Evolutionary conservation across 805 yeast species (phyloP), one percentile per base, ranked within the genome.

Genomic region (Schizosaccharomyces lindneri): DNA sequence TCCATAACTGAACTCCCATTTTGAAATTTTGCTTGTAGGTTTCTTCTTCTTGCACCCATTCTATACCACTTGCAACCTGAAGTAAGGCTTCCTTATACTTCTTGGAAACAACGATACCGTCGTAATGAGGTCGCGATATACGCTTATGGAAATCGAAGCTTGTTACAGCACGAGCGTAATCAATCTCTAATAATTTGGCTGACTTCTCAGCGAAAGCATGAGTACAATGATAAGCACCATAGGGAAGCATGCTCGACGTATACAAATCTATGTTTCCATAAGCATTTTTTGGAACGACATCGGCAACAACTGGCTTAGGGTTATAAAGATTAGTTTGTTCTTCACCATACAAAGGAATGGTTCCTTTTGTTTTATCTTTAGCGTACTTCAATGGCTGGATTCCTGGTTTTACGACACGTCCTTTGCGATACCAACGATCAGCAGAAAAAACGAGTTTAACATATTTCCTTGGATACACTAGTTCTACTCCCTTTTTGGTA

Each of bases 241-340:
- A 76, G 0, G 98, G 98, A 1, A 90, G 73, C 97, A 90, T 90
- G 55, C 80, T 74, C 0, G 82, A 79, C 0, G 78, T 78, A 71
- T 85, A 90, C 1, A 88, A 71, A 67, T 90, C 97, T 60, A 90
- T 79, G 65, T 90, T 88, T 0, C 95, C 94, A 69, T 75, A 90
- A 1, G 82, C 81, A 69, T 87, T 87, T 66, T 81, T 84, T 3
- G 84, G 81, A 5, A 90, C 79, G 43, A 73, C 73, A 0, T 95
- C 95, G 66, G 83, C 76, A 0, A 71, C 76, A 0, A 81, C 78
- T 0, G 83, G 79, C 0, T 83, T 83, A 0, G 97, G 89, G 1
- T 72, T 71, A 67, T 78, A 88, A 5, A 78, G 61, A 60, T 82
- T 83, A 0, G 97, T 89, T 68, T 88, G 95, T 51, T 79, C 83